Evolutionary conservation across 495 filamentous ascomycete genomes (phyloP), one percentile per base, ranked within the genome.

Genomic region (Aspergillus sclerotioniger): DNA sequence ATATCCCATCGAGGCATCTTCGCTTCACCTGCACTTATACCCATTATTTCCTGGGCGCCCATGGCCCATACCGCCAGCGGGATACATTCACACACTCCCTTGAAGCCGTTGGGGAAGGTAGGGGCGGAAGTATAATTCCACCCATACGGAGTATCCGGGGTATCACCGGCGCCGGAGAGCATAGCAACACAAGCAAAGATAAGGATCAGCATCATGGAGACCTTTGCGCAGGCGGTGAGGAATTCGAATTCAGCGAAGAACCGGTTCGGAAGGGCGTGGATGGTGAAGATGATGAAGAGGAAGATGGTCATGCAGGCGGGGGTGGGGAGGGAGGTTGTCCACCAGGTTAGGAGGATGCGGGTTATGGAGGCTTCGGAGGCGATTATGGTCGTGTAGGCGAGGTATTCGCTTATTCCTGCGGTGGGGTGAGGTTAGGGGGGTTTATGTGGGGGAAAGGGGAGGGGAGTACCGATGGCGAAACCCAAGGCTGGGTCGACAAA

Each of bases 251-350:
- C 51, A 3, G 33, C 51, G 21, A 41, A 54, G 16, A 25, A 21
- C 3, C 17, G 19, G 19, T 41, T 39, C 6, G 51, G 33, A 13
- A 54, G 35, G 51, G 33, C 35, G 37, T 54, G 35, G 20, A 54
- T 17, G 33, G 37, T 8, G 8, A 54, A 19, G 28, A 54, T 21
- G 33, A 54, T 43, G 16, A 28, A 0, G 16, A 54, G 51, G 37
- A 54, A 54, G 35, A 54, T 12, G 2, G 51, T 54, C 33, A 54
- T 54, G 20, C 51, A 54, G 25, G 51, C 51, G 0, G 51, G 35
- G 0, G 51, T 41, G 33, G 51, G 51, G 17, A 54, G 21, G 33
- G 51, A 4, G n/a, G 41, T 45, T 16, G 41, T 45, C 41, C 41
- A 45, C 41, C 41, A 45, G n/a, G 41, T 17, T 4, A 45, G 41